Evolutionary conservation across 257 asterid genomes (phyloP).

Genomic region (Schizonepeta tenuifolia): DNA sequence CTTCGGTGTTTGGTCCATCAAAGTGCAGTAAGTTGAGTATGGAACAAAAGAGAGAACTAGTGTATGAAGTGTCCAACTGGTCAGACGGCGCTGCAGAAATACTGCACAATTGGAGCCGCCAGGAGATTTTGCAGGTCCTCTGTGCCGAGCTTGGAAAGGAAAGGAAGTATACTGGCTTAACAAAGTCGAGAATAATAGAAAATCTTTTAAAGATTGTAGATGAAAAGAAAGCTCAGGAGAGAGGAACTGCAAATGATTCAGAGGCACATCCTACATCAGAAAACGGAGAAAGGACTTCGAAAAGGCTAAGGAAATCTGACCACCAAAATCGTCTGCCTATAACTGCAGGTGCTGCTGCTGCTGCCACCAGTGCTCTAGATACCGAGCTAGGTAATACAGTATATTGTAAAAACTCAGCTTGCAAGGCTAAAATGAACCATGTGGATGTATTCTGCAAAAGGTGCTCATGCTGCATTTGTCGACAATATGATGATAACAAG

Average conservation of each 20-base stretch:
- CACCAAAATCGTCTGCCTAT: constrained; percentile 37
- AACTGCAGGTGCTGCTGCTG: constrained; percentile 40
- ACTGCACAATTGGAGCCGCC: constrained; percentile 93
- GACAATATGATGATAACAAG: constrained; percentile 82
- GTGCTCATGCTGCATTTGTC: constrained; percentile 96
- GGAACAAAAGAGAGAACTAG: constrained; percentile 79
- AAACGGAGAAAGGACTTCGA: constrained; percentile 56
- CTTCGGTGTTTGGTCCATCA: constrained; percentile 62
- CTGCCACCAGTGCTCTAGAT: constrained; percentile 38
- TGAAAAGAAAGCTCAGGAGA: constrained; percentile 63
- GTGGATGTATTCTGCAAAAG: constrained; percentile 77
- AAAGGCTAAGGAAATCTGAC: constrained; percentile 71
- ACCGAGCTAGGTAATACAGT: constrained; percentile 35
- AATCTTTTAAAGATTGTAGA: constrained; percentile 71
- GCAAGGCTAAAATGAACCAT: constrained; percentile 65
- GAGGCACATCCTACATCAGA: constrained; percentile 52
- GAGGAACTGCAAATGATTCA: constrained; percentile 37
- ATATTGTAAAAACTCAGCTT: constrained; percentile 87
- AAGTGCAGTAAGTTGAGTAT: constrained; percentile 76
- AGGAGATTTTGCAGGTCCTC: constrained; percentile 84
- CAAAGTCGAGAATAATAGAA: constrained; percentile 84
- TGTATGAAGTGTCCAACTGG: constrained; percentile 75
- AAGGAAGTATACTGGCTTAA: constrained; percentile 91
- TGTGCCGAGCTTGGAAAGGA: constrained; percentile 97
- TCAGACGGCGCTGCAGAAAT: constrained; percentile 71